These are phyloP conservation scores for Agapanthus africanus DNA, from an alignment of 106 monocot genomes.

Conservation along the genomic window DNA sequence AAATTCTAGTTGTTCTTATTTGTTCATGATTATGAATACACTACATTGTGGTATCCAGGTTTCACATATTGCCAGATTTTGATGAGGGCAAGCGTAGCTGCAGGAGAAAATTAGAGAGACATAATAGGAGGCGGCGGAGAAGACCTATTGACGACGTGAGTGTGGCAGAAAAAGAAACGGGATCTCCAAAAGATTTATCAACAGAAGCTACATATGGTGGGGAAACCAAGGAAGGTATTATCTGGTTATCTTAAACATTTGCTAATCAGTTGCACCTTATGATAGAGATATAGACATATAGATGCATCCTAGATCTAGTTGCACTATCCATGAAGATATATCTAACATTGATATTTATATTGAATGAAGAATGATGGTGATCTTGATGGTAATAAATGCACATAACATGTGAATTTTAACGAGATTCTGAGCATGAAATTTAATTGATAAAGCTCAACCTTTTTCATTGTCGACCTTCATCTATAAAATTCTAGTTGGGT, in stretches of 20 bases:
- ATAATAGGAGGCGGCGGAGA: slow-evolving; percentile 85
- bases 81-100: slow-evolving; percentile 99
- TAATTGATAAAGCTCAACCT: not conserved
- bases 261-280: not conserved
- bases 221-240: slow-evolving; percentile 47
- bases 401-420: not conserved
- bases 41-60: slow-evolving; percentile 34
- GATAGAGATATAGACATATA: not conserved
- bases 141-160: slow-evolving; percentile 39
- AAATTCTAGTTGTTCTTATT: not conserved
- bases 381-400: not conserved
- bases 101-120: slow-evolving; percentile 86
- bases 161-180: slow-evolving; percentile 35
- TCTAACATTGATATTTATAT: not conserved
- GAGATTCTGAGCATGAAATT: not conserved
- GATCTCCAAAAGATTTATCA: slow-evolving; percentile 14
- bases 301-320: not conserved
- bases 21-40: not conserved
- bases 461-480: too few species aligned
- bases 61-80: slow-evolving; percentile 82
- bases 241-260: not conserved
- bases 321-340: not conserved
- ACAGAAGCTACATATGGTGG: slow-evolving; percentile 28
- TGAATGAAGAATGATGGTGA: not conserved
- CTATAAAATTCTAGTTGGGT: too few species aligned